phyloP scores from a whole-genome alignment of 2,329 filamentous ascomycete genomes.

The Pleomassaria siparia region DNA sequence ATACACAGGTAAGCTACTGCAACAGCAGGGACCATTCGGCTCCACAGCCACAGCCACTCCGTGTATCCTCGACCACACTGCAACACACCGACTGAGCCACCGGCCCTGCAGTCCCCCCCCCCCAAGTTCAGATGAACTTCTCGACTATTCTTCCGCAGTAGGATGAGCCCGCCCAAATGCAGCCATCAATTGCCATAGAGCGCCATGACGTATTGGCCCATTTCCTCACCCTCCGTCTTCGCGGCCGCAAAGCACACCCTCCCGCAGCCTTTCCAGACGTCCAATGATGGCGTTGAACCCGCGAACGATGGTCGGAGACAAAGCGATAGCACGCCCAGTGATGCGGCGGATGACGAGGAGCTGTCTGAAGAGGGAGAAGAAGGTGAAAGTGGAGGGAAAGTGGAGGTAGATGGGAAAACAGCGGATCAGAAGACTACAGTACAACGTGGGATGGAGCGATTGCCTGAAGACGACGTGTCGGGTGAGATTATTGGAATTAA shows the following conservation, averaged over 20 bases:
- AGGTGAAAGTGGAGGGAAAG: background rate
- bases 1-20: background rate
- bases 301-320: constrained; percentile 20
- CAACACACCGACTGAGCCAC: constrained; percentile 1
- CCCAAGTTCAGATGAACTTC: constrained; percentile 26
- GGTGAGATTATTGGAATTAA: constrained; percentile 74
- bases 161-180: constrained; percentile 41
- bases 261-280: constrained; percentile 56
- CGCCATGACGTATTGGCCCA: constrained; percentile 83
- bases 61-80: background rate
- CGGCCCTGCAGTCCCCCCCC: constrained; percentile 7
- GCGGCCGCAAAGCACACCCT: constrained; percentile 70
- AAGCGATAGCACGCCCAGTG: constrained; percentile 12
- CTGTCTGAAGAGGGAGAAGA: constrained; percentile 13
- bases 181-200: constrained; percentile 39
- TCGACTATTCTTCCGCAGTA: constrained; percentile 28
- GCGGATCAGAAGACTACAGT: constrained; percentile 4
- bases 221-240: constrained; percentile 81
- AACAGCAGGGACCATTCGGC: background rate
- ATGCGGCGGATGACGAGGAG: constrained; percentile 12
- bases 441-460: constrained; percentile 1
- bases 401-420: constrained; percentile 6
- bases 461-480: constrained; percentile 45
- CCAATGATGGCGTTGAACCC: constrained; percentile 59
- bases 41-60: background rate